Evolutionary conservation across 2,329 filamentous ascomycete species (phyloP).

Genomic region (Beauveria rudraprayagi): DNA sequence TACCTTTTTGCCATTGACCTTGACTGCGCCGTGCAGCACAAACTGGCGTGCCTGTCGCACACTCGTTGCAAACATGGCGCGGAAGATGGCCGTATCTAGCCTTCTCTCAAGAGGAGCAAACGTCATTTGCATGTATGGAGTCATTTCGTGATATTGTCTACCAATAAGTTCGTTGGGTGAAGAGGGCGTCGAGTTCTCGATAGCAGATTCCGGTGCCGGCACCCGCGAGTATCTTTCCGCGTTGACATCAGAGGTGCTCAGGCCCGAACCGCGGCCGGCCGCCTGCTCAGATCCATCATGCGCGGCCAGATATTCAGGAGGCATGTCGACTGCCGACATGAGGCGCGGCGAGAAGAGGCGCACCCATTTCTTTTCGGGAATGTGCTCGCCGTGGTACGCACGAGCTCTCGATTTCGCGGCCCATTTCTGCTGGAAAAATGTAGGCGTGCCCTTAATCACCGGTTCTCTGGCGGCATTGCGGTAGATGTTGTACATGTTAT

Average conservation of each 20-base stretch:
- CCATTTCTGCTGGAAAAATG: slow-evolving; percentile 99
- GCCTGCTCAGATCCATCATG: slow-evolving; percentile 79
- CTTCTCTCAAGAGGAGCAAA: slow-evolving; percentile 87
- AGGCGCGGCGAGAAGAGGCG: slow-evolving; percentile 82
- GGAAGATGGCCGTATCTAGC: slow-evolving; percentile 89
- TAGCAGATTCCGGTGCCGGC: slow-evolving; percentile 14
- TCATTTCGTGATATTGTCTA: slow-evolving; percentile 38
- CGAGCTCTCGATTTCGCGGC: slow-evolving; percentile 73
- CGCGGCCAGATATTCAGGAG: slow-evolving; percentile 67
- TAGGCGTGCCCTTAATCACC: slow-evolving; percentile 35
- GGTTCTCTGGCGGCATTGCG: slow-evolving; percentile 25
- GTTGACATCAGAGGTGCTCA: slow-evolving; percentile 26
- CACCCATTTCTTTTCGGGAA: slow-evolving; percentile 88
- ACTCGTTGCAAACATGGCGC: slow-evolving; percentile 89
- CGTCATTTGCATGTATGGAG: slow-evolving; percentile 93
- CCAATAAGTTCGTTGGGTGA: slow-evolving; percentile 27
- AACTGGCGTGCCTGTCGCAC: slow-evolving; percentile 89
- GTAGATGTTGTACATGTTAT: slow-evolving; percentile 85
- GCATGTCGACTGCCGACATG: slow-evolving; percentile 77
- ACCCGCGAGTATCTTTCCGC: slow-evolving; percentile 28
- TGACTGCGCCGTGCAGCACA: slow-evolving; percentile 85
- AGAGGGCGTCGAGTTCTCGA: slow-evolving; percentile 19
- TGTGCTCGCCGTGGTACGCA: slow-evolving; percentile 89
- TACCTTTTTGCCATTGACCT: slow-evolving; percentile 94
- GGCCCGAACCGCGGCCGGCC: slow-evolving; percentile 72